Evolutionary conservation across 495 filamentous ascomycete species (phyloP).

Genomic region (Trichocladium uniseriatum): DNA sequence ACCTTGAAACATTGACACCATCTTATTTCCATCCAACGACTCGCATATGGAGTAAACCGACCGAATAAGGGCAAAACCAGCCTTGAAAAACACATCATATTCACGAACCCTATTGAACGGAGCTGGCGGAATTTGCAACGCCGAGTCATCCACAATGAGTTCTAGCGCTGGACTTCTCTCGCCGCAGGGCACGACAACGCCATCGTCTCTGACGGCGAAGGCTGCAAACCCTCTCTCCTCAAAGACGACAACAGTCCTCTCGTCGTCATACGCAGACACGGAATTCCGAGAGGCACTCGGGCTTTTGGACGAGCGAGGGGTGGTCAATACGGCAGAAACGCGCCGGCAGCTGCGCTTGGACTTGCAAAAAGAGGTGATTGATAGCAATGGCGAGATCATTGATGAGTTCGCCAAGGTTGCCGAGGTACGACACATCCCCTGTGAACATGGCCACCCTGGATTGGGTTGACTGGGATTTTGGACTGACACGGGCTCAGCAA

Average conservation of each 20-base stretch:
- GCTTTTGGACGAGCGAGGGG: conserved; percentile 60
- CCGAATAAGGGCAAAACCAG: too few species aligned
- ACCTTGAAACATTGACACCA: too few species aligned
- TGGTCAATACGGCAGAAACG: conserved; percentile 70
- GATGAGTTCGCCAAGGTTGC: conserved; percentile 84
- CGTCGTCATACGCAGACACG: conserved; percentile 82
- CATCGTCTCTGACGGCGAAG: conserved; percentile 8
- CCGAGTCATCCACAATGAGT: conserved; percentile 3
- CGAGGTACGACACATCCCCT: conserved; percentile 51
- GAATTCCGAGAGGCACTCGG: conserved; percentile 82
- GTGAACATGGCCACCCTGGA: too few species aligned
- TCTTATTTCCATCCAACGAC: too few species aligned
- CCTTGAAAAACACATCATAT: too few species aligned
- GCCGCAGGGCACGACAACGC: conserved; percentile 6
- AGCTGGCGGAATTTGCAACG: not conserved
- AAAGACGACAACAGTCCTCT: conserved; percentile 76
- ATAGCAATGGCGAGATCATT: conserved; percentile 87
- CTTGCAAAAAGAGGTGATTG: conserved; percentile 85
- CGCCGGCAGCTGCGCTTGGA: conserved; percentile 72
- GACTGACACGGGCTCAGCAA: conserved; percentile 43
- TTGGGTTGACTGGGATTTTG: too few species aligned
- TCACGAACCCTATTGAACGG: too few species aligned
- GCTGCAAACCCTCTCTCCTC: conserved; percentile 27
- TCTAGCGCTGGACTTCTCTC: conserved; percentile 10
- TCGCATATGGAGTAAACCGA: too few species aligned